phyloP scores from a whole-genome alignment of 345 rosid species.

The Excoecaria agallocha region DNA sequence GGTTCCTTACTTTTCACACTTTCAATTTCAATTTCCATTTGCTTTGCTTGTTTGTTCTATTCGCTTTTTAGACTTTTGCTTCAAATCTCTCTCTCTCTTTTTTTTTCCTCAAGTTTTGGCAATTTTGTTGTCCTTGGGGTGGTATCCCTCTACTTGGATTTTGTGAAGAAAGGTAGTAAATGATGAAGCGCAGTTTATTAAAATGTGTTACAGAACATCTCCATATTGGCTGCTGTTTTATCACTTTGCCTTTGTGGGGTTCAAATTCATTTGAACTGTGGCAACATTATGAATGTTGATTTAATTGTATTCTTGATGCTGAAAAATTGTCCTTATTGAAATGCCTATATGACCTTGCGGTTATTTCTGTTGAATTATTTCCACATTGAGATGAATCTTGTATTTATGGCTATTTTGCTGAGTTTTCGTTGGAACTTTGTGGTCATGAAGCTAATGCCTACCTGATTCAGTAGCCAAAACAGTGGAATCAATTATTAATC shows the following conservation, averaged over 20 bases:
- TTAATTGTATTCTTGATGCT: background rate
- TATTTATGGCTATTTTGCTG: background rate
- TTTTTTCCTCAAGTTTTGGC: background rate
- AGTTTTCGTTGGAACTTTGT: too few relatives aligned
- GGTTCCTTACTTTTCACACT: background rate
- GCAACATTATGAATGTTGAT: background rate
- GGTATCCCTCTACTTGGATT: background rate
- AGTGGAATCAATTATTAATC: too few relatives aligned
- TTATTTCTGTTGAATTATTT: background rate
- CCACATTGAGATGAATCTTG: background rate
- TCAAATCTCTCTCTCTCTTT: background rate
- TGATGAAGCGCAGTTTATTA: background rate
- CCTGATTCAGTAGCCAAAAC: too few relatives aligned
- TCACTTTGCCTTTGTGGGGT: background rate
- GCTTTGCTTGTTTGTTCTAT: background rate
- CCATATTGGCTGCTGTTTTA: background rate
- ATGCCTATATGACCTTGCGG: background rate
- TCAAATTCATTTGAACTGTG: background rate
- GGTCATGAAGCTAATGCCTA: too few relatives aligned
- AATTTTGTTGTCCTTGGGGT: background rate
- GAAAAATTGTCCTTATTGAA: background rate
- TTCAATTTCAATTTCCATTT: background rate
- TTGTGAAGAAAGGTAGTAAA: background rate
- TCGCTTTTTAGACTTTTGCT: background rate
- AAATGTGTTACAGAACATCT: background rate